phyloP scores from a whole-genome alignment of 2,329 filamentous ascomycete genomes.

The Fusarium lyarnte region DNA sequence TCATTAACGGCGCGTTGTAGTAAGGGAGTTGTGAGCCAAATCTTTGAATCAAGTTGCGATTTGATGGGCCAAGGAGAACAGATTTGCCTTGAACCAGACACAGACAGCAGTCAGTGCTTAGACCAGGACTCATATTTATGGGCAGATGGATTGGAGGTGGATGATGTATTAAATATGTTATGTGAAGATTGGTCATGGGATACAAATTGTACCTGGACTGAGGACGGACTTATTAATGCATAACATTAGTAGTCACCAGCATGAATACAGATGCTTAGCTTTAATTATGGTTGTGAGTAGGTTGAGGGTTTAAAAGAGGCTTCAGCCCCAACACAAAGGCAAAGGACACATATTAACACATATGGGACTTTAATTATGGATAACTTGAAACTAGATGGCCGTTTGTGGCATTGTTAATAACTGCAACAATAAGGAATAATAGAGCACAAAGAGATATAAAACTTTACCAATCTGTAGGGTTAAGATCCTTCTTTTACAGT shows the following conservation, averaged over 20 bases:
- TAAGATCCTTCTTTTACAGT: too few relatives aligned
- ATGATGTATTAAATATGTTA: slow-evolving; percentile 2
- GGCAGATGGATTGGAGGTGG: neutral
- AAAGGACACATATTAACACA: too few relatives aligned
- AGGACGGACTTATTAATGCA: neutral
- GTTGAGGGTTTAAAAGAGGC: too few relatives aligned
- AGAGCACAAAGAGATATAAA: too few relatives aligned
- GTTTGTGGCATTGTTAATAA: too few relatives aligned
- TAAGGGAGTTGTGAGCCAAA: neutral
- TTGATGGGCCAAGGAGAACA: neutral
- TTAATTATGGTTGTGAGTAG: too few relatives aligned
- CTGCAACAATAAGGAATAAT: too few relatives aligned
- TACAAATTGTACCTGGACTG: neutral
- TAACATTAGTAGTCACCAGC: neutral
- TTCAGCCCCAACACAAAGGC: too few relatives aligned
- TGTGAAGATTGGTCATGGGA: slow-evolving; percentile 3
- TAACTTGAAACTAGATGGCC: too few relatives aligned
- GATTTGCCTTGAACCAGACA: neutral
- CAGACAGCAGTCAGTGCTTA: neutral
- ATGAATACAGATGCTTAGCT: neutral
- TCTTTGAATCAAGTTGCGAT: neutral
- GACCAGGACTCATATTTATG: neutral
- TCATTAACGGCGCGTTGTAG: neutral
- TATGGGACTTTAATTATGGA: too few relatives aligned
- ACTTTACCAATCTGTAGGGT: too few relatives aligned